A percentile compares a stretch with the other conserved stretches of the same genome.
These are phyloP conservation scores for Phyllosticta citribraziliensis DNA, from an alignment of 2,329 filamentous ascomycete genomes.

Conservation along the genomic window DNA sequence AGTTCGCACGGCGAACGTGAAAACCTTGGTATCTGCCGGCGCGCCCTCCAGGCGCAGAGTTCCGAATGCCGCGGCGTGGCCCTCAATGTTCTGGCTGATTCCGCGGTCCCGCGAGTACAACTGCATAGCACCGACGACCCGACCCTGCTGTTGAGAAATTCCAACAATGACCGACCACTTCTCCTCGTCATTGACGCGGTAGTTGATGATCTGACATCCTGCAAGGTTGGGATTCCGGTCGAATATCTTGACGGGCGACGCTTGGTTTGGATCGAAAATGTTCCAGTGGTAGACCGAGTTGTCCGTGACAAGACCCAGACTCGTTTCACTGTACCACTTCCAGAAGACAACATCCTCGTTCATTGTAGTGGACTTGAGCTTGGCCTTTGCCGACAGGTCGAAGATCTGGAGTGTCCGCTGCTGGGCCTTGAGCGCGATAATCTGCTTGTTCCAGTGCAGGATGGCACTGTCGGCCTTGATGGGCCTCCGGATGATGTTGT, in stretches of 20 bases:
- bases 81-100: constrained; percentile 96
- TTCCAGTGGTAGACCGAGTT: constrained; percentile 95
- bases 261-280: constrained; percentile 75
- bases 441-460: constrained; percentile 95
- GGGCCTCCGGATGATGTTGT: constrained; percentile 85
- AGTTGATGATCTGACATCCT: constrained; percentile 98
- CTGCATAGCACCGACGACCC: constrained; percentile 93
- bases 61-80: constrained; percentile 90
- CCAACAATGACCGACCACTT: constrained; percentile 99
- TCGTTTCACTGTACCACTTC: constrained; percentile 95
- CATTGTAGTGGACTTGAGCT: constrained; percentile 94
- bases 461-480: constrained; percentile 99
- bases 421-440: constrained; percentile 94
- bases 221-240: constrained; percentile 85
- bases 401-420: constrained; percentile 95
- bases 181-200: constrained; percentile 87
- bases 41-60: constrained; percentile 82
- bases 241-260: constrained; percentile 76
- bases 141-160: constrained; percentile 85
- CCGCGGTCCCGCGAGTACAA: constrained; percentile 92
- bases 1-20: constrained; percentile 90
- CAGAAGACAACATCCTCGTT: constrained; percentile 97
- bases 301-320: constrained; percentile 83
- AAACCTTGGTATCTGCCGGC: constrained; percentile 83
- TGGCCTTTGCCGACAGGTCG: constrained; percentile 83